These are phyloP conservation scores for Cutaneotrichosporon mucoides DNA, from an alignment of 1,284 basidiomycete species.

Conservation along the genomic window DNA sequence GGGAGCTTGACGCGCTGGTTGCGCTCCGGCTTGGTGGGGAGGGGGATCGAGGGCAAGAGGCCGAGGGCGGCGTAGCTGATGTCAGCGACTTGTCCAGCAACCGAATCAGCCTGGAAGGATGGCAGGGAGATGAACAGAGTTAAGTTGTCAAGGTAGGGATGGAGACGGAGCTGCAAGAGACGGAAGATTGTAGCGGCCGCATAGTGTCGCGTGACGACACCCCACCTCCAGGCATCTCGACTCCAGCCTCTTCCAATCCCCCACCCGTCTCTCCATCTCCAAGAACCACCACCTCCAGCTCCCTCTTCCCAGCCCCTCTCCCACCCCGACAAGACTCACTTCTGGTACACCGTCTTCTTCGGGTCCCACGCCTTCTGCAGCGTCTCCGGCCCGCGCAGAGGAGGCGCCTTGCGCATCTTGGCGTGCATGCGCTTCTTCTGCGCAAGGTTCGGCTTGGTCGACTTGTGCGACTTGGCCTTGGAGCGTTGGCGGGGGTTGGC, in stretches of 20 bases:
- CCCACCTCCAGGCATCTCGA: too few relatives aligned
- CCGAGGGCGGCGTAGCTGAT: slow-evolving; percentile 47
- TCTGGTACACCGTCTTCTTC: slow-evolving; percentile 84
- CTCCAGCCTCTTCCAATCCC: too few relatives aligned
- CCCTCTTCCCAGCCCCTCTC: not conserved
- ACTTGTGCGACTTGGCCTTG: slow-evolving; percentile 40
- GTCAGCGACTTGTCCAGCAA: too few relatives aligned
- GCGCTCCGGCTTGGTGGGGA: slow-evolving; percentile 29
- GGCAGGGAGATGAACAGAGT: not conserved
- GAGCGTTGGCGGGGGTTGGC: slow-evolving; percentile 79
- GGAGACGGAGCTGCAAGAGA: too few relatives aligned
- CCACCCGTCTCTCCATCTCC: too few relatives aligned
- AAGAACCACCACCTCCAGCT: too few relatives aligned
- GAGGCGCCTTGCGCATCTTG: slow-evolving; percentile 61
- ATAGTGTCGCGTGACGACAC: too few relatives aligned
- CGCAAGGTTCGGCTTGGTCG: slow-evolving; percentile 32
- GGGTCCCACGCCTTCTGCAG: slow-evolving; percentile 85
- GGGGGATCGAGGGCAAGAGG: slow-evolving; percentile 43
- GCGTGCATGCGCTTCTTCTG: slow-evolving; percentile 40
- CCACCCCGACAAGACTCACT: slow-evolving; percentile 57
- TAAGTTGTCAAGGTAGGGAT: not conserved
- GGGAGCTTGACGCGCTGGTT: slow-evolving; percentile 41
- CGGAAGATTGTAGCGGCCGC: too few relatives aligned
- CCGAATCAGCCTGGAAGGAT: too few relatives aligned
- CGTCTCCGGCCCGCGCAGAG: slow-evolving; percentile 74